Base-by-base conservation (phyloP, 306 rosid genomes). In the Acacia confusa region DNA sequence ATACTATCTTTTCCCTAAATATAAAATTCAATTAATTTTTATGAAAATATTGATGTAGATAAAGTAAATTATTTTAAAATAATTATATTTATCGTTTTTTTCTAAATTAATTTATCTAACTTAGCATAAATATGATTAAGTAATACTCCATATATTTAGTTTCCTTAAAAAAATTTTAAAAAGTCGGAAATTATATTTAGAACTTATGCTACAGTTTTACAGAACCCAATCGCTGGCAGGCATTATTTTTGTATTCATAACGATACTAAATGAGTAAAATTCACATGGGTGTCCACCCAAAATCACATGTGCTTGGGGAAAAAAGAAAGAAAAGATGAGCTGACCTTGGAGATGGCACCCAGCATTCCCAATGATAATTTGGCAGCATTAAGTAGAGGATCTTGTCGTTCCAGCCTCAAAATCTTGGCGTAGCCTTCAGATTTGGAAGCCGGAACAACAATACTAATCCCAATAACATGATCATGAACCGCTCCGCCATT, bases 301-400 rank as follows among this genome's bases (percentile, higher is more conserved):
- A 58, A 15, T 30, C 24, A 32, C 19, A 13, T 64, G 70, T 32
- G 9, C 9, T 28, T 30, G 48, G 2, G 48, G 4, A 30, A 30
- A 3, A 30, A 30, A 2, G 34, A 30, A 36, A 53, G 15, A 20
- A 55, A 55, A 3, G 14, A 57, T 22, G 17, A 4, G 16, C 88
- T 58, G 27, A 93, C 97, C 97, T 93, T 91, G 40, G 97, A 93
- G 74, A 93, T 90, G 38, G 90, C 93, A 69, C 97, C 97, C 41
- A 93, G 52, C 45, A 90, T 57, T 17, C 94, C 97, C 14, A 93
- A 71, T 0, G 97, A 93, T 0, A 93, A 70, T 78, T 72, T 91
- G 28, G 94, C 97, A 2, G 97, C 97, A 17, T 85, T 78, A 40
- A 93, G 74, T 2, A 91, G 82, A 7, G 86, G 85, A 84, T 86